Evolutionary conservation across 2,329 filamentous ascomycete species (phyloP).

Genomic region (Cordyceps tenuipes): DNA sequence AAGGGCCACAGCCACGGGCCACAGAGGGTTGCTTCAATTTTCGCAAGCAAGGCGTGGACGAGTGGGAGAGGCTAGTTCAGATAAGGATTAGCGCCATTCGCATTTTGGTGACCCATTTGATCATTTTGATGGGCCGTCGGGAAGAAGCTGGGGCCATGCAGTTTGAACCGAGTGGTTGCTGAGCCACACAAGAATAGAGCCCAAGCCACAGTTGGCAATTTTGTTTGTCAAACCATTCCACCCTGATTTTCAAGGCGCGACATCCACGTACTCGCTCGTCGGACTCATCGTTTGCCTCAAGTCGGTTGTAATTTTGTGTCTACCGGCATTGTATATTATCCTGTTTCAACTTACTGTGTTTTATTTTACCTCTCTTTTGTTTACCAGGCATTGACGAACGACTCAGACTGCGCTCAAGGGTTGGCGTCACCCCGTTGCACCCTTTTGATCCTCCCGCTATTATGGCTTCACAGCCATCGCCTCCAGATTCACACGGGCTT

Average conservation of each 20-base stretch:
- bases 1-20: conserved; percentile 10
- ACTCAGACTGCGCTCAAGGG: no score
- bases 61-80: conserved; percentile 32
- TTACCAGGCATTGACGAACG: background rate
- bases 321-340: background rate
- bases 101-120: background rate
- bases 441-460: background rate
- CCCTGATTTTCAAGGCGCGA: conserved; percentile 6
- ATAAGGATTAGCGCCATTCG: conserved; percentile 14
- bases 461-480: conserved; percentile 15
- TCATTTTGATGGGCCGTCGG: no score
- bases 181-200: background rate
- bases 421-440: background rate
- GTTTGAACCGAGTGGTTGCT: background rate
- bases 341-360: background rate
- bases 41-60: conserved; percentile 24
- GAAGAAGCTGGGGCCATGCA: background rate
- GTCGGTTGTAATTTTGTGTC: background rate
- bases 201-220: background rate
- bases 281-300: background rate
- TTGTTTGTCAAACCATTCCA: background rate
- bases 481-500: conserved; percentile 15
- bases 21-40: conserved; percentile 35
- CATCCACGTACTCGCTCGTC: background rate
- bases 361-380: background rate